These are phyloP conservation scores for Lactarius hatsudake DNA, from an alignment of 768 basidiomycete genomes.

Conservation along the genomic window DNA sequence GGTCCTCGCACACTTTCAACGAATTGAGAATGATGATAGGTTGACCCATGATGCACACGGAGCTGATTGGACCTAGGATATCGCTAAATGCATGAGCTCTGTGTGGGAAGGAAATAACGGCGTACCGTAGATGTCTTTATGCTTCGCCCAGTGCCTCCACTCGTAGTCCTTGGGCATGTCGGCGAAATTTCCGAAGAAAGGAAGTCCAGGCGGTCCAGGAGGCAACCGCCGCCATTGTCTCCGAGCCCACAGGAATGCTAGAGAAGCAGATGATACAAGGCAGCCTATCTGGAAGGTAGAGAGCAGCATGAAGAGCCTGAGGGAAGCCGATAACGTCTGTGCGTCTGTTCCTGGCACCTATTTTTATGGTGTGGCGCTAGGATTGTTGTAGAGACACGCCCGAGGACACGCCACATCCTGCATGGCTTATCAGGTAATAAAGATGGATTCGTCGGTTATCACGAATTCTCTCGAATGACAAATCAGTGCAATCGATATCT, in stretches of 20 bases:
- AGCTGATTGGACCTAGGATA: slow-evolving; percentile 15
- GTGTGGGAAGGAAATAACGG: too few species aligned
- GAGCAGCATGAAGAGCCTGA: neutral
- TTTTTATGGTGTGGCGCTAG: neutral
- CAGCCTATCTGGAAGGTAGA: neutral
- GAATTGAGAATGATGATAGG: slow-evolving; percentile 18
- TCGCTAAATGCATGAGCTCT: neutral
- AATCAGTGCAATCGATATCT: neutral
- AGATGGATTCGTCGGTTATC: neutral
- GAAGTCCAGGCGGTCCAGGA: slow-evolving; percentile 19
- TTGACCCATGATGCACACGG: slow-evolving; percentile 14
- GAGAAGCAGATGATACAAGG: neutral
- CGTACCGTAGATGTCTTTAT: slow-evolving; percentile 13
- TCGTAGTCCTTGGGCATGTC: slow-evolving; percentile 11
- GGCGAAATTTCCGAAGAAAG: slow-evolving; percentile 16
- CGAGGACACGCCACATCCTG: neutral
- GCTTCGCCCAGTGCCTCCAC: slow-evolving; percentile 20
- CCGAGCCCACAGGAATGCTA: slow-evolving; percentile 1
- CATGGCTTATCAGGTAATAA: neutral
- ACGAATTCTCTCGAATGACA: neutral
- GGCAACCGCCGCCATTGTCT: slow-evolving; percentile 4
- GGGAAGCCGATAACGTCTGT: neutral
- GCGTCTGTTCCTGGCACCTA: neutral
- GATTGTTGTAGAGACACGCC: too few species aligned
- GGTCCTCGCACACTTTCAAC: slow-evolving; percentile 16